Evolutionary conservation across 345 rosid genomes (phyloP), one percentile per base, ranked within the genome.

Genomic region (Trapa bicornis): DNA sequence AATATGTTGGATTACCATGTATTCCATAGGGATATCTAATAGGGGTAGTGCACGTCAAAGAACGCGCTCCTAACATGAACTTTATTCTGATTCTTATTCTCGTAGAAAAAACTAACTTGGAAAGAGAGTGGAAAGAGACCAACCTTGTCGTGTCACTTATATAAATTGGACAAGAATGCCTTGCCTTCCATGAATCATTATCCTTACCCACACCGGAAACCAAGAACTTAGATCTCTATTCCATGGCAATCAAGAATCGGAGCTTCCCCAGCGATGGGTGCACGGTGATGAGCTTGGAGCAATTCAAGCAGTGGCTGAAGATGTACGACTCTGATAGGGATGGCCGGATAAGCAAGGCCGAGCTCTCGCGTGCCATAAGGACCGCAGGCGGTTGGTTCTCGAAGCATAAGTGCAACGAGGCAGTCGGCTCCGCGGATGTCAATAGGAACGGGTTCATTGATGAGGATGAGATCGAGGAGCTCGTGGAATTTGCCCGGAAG

Each of bases 251-350:
- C 57, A 58, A 43, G 61, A 50, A n/a, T 13, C 68, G 50, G 15
- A 8, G 37, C 63, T 6, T 61, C 39, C 47, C 61, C 16, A 3
- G 45, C 39, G 70, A 67, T 4, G 42, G 71, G 41, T 47, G 47
- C 52, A 47, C 50, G 35, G 17, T 15, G 47, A 72, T 72, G 75
- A 72, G 50, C 52, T 16, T 33, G 71, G 78, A 66, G 53, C 73
- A 79, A 65, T 64, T 78, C 74, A 79, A 65, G 75, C 38, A n/a
- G 1, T 67, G 68, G 67, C 22, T 82, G 39, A 70, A 65, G 69
- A 52, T 60, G 2, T 73, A 64, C 14, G 81, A 82, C 16, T 1
- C 47, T 1, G 64, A 77, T 57, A 10, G 22, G 12, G 80, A 76
- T 12, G 72, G 74, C 13, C 70, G 56, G 22, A 71, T 78, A 33